Percentiles rank a stretch among this genome's conserved stretches.
Conservation (phyloP, 208 protist species). For the Cochliopodium minus region DNA sequence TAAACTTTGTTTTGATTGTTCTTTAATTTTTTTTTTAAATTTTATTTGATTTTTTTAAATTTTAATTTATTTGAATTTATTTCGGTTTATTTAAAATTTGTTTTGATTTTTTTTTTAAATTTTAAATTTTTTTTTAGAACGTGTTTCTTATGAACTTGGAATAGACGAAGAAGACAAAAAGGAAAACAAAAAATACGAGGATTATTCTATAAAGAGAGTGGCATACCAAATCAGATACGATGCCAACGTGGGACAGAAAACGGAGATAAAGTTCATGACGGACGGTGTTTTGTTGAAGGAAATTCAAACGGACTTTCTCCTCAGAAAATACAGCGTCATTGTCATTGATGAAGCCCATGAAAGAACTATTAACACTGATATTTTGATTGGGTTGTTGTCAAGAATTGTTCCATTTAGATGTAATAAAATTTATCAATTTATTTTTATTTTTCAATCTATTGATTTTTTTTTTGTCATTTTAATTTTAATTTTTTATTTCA, state of each 20-base stretch:
- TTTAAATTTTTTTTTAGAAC: not conserved
- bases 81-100: slow-evolving; percentile 26
- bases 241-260: not conserved
- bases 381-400: slow-evolving; percentile 69
- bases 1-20: no score
- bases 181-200: slow-evolving; percentile 20
- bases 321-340: slow-evolving; percentile 46
- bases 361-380: slow-evolving; percentile 57
- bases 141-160: slow-evolving; percentile 44
- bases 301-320: slow-evolving; percentile 5
- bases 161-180: no score
- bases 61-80: no score
- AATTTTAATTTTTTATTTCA: no score
- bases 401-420: slow-evolving; percentile 50
- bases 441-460: no score
- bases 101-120: no score
- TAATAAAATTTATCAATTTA: no score
- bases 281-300: slow-evolving; percentile 26
- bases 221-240: slow-evolving; percentile 30
- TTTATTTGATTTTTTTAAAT: no score
- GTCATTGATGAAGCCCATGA: slow-evolving; percentile 84
- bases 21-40: no score
- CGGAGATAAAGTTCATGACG: slow-evolving; percentile 26
- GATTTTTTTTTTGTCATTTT: no score
- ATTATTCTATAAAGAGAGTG: slow-evolving; percentile 16